phyloP scores from a whole-genome alignment of 1,284 basidiomycete genomes.

The Fomitopsis schrenkii region DNA sequence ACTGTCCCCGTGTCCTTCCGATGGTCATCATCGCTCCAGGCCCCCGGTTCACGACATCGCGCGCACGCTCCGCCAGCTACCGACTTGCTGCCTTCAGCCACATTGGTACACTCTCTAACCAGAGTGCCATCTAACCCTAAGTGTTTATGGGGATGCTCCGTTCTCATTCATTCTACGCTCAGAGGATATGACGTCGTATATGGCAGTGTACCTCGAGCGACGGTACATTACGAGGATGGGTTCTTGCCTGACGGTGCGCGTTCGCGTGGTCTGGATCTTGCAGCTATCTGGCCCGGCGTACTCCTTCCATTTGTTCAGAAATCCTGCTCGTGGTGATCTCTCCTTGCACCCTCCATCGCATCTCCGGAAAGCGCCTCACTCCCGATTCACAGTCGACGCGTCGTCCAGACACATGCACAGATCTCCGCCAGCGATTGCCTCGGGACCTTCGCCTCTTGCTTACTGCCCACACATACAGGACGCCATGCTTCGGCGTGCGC shows the following conservation, averaged over 20 bases:
- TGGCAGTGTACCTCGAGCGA: conserved; percentile 24
- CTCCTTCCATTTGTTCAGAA: conserved; percentile 6
- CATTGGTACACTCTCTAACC: conserved; percentile 26
- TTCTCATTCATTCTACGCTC: conserved; percentile 27
- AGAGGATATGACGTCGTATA: conserved; percentile 17
- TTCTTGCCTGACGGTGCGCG: not conserved
- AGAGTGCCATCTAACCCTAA: conserved; percentile 52
- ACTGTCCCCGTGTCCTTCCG: conserved; percentile 9
- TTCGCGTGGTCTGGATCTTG: conserved; percentile 15
- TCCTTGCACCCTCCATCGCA: conserved; percentile 31
- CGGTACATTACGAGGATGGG: conserved; percentile 10
- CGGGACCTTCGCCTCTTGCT: conserved; percentile 33
- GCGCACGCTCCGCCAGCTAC: conserved; percentile 13
- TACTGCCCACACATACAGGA: conserved; percentile 27
- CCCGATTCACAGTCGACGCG: conserved; percentile 11
- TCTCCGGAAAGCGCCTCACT: conserved; percentile 41
- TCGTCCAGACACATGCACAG: conserved; percentile 29
- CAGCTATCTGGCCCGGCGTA: conserved; percentile 9
- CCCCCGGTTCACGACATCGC: conserved; percentile 15
- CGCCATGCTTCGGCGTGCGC: conserved; percentile 6
- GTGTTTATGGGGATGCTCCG: conserved; percentile 28
- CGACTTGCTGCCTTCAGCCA: conserved; percentile 25
- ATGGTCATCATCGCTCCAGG: conserved; percentile 26
- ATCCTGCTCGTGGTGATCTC: conserved; percentile 33
- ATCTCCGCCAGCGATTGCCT: conserved; percentile 40